A percentile compares a stretch with the other conserved stretches of the same genome.
phyloP scores from a whole-genome alignment of 2,329 filamentous ascomycete genomes.

The Diaporthe amygdali region DNA sequence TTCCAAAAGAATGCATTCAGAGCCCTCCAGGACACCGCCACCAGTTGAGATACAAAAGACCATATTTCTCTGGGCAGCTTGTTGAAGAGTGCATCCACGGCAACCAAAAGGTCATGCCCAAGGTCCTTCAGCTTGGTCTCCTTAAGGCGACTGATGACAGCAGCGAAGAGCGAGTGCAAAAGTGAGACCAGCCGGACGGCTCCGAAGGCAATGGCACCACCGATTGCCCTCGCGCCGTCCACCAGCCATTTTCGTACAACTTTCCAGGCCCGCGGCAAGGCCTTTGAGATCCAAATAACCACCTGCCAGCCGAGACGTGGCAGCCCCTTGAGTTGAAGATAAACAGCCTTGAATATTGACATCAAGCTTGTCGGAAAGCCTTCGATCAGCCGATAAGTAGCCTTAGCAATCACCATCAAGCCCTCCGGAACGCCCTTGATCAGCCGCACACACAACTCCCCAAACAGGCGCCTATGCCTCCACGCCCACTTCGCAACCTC shows the following conservation, averaged over 20 bases:
- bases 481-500: background rate
- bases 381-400: background rate
- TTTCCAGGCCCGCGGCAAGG: background rate
- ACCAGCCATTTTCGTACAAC: background rate
- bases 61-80: conserved; percentile 35
- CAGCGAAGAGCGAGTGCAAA: conserved; percentile 41
- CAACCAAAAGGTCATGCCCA: conserved; percentile 39
- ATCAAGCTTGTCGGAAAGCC: background rate
- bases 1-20: conserved; percentile 36
- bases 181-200: conserved; percentile 36
- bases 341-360: background rate
- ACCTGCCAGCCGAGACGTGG: background rate
- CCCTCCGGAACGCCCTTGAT: background rate
- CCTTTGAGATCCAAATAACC: background rate
- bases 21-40: conserved; percentile 31
- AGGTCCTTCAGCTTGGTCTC: conserved; percentile 45
- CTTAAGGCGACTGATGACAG: conserved; percentile 40
- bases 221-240: conserved; percentile 26
- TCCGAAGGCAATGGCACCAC: conserved; percentile 32
- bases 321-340: no score
- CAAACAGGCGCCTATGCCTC: background rate
- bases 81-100: conserved; percentile 38
- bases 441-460: background rate
- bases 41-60: conserved; percentile 31
- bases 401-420: background rate